Percentiles rank a stretch among this genome's conserved stretches.
These are phyloP conservation scores for Rhynchosporium graminicola DNA, from an alignment of 2,329 filamentous ascomycete species.

Conservation along the genomic window DNA sequence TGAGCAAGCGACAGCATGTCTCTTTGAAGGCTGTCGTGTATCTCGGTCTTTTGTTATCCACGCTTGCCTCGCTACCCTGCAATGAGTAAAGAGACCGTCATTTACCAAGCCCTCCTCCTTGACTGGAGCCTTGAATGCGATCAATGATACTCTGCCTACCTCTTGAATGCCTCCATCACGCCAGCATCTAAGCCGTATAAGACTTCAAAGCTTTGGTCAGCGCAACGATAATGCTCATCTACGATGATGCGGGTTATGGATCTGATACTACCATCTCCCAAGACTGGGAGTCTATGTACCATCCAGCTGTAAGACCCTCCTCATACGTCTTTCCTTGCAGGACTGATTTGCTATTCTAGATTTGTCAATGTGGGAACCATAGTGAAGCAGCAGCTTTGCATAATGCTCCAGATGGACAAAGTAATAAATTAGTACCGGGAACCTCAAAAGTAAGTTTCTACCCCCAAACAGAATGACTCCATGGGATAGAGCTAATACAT, in stretches of 20 bases:
- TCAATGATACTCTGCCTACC: not conserved
- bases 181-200: not conserved
- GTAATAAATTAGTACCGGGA: not conserved
- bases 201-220: not conserved
- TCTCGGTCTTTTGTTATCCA: not conserved
- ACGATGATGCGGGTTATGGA: conserved; percentile 6
- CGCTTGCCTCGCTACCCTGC: not conserved
- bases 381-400: not conserved
- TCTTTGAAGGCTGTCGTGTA: not conserved
- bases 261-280: conserved; percentile 15
- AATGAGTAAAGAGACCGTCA: too few relatives aligned
- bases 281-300: conserved; percentile 6
- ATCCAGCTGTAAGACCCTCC: conserved; percentile 5
- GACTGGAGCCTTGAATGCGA: not conserved
- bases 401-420: not conserved
- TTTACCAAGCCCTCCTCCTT: not conserved
- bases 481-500: not conserved
- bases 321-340: not conserved
- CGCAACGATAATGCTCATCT: not conserved
- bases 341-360: not conserved
- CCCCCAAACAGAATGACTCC: not conserved
- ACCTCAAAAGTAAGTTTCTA: conserved; percentile 1
- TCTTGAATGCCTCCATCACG: not conserved
- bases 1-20: not conserved
- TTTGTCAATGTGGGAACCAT: conserved; percentile 1